Evolutionary conservation across 768 basidiomycete species (phyloP), one percentile per base, ranked within the genome.

Genomic region (Termitomyces sp.): DNA sequence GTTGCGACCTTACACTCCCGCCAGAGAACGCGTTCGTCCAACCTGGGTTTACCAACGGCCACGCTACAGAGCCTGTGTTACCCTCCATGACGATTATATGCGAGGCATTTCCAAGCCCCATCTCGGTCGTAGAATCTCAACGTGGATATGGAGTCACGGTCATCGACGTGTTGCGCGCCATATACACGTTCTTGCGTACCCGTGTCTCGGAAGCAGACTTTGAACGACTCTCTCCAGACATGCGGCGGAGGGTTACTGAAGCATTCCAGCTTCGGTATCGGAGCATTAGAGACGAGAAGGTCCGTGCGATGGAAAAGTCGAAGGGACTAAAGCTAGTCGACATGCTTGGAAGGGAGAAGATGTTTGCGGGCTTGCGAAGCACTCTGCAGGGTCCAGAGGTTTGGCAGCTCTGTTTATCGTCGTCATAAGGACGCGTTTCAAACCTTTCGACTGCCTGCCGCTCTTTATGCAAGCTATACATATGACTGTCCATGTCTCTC

Each of bases 291-390:
- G 70, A 75, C 12, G 55, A 65, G 2, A 64, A 64, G 32, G 65
- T 55, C 1, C 69, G 68, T 25, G 72, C 70, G 32, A 61, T 65
- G 27, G 82, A 84, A 66, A 69, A 72, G 58, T 61, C 60, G 11
- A 78, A 78, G 62, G 81, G 80, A 0, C 61, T 84, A 19, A 82
- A 78, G 65, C 68, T 81, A 49, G 73, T 85, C 0, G 84, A 86
- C 65, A 84, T 82, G 61, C 66, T 86, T 47, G 65, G 71, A 48
- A 73, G 67, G 39, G 68, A 66, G 17, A 73, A 67, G 14, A 62
- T 59, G 23, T 80, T 82, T 64, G 66, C 64, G 63, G 81, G 80
- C 25, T 55, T 82, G 35, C 72, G 70, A 3, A 66, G 57, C 27
- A 66, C 68, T 49, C 61, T 66, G 50, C 65, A 65, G 47, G 61